Evolutionary conservation across 176 grass and related monocot species (phyloP), one percentile per base, ranked within the genome.

Genomic region (Luzula sylvatica): DNA sequence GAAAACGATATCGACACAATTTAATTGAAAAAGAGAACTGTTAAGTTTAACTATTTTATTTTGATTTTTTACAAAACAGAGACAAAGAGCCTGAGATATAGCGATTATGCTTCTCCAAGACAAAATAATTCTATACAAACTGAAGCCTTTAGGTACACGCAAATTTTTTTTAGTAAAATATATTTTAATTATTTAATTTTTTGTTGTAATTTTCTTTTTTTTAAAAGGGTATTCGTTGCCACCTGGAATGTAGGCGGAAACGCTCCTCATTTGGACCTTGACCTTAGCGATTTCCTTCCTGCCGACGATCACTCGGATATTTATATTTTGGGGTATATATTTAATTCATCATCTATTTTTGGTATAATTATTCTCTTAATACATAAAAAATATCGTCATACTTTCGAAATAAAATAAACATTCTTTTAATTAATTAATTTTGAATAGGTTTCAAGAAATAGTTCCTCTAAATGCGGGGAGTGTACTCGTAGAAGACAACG

Each of bases 161-260:
- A 9, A 4, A 35, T 35, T 35, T 35, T 35, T 35, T 35, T 35
- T 35, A 7, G 30, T 35, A 35, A n/a, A n/a, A n/a, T n/a, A n/a
- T n/a, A n/a, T n/a, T n/a, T n/a, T n/a, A n/a, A n/a, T n/a, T n/a
- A n/a, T n/a, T n/a, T n/a, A n/a, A n/a, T 35, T 35, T 35, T 35
- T 35, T 35, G 9, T 7, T 35, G 30, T 9, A 35, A 35, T 35
- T 35, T 35, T 35, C 30, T 9, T 35, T 35, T 35, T 35, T 7
- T 35, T 35, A 65, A 24, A 64, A 95, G 89, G 76, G 63, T 95
- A 81, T 95, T 95, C 58, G 80, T 88, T 18, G 78, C 89, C 61
- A 95, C 89, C 15, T 95, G 89, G 89, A 95, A 95, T 23, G 89
- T 88, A 44, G 83, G 83, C 45, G 89, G 89, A 67, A 95, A 88